Percentiles rank a stretch among this genome's conserved stretches.
phyloP scores from a whole-genome alignment of 2,329 filamentous ascomycete species.

The Phaeophleospora eucalypticola region DNA sequence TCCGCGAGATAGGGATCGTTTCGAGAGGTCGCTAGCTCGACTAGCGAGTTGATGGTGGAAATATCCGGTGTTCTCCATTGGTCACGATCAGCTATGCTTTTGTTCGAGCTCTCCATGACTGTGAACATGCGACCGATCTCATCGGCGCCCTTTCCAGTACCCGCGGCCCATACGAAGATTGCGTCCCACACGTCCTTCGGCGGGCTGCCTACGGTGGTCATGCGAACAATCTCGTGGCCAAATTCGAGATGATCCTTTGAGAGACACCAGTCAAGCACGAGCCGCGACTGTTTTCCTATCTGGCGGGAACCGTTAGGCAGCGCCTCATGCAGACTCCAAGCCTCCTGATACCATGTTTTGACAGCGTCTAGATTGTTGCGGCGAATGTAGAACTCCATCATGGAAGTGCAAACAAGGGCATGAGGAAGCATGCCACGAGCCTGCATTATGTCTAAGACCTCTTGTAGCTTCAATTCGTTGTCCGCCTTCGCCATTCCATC shows the following conservation, averaged over 20 bases:
- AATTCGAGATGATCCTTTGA: conserved; percentile 56
- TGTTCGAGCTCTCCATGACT: conserved; percentile 49
- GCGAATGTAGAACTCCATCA: conserved; percentile 56
- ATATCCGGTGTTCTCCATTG: conserved; percentile 56
- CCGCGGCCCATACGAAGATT: conserved; percentile 70
- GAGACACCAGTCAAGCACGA: conserved; percentile 24
- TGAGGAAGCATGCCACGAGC: conserved; percentile 17
- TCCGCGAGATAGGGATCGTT: conserved; percentile 69
- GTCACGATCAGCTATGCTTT: conserved; percentile 37
- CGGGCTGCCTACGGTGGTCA: conserved; percentile 27
- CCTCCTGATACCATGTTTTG: conserved; percentile 58
- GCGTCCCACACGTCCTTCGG: conserved; percentile 58
- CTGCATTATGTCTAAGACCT: conserved; percentile 53
- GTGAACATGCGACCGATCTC: conserved; percentile 70
- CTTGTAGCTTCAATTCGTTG: too few relatives aligned
- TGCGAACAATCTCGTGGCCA: conserved; percentile 57
- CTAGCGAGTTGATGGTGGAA: conserved; percentile 69
- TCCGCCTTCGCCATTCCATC: too few relatives aligned
- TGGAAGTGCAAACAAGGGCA: neutral
- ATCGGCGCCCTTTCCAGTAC: conserved; percentile 66
- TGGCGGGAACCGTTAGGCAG: too few relatives aligned
- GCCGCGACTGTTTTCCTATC: conserved; percentile 3
- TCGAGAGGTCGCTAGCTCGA: conserved; percentile 67
- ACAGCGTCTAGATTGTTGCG: conserved; percentile 57
- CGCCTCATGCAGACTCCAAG: conserved; percentile 1